phyloP scores from a whole-genome alignment of 441 rosid genomes.

The Pelargonium cotyledonis region DNA sequence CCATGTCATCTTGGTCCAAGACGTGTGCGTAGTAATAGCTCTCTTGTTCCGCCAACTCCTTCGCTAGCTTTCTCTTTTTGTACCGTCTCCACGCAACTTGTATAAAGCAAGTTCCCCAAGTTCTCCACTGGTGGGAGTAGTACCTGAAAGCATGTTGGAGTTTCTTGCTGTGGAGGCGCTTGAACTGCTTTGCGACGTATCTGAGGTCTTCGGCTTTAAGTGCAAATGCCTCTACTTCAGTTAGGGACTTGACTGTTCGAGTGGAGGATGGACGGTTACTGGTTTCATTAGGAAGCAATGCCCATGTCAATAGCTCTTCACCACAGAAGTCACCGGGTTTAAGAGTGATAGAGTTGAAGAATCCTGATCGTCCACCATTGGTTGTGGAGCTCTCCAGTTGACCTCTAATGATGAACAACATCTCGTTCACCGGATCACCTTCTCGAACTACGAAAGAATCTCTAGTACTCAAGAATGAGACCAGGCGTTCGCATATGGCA shows the following conservation, averaged over 20 bases:
- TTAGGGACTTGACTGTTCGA: conserved; percentile 69
- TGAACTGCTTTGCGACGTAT: conserved; percentile 84
- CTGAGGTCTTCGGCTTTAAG: conserved; percentile 85
- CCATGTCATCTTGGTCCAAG: conserved; percentile 21
- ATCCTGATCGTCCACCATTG: conserved; percentile 88
- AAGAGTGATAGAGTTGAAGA: conserved; percentile 65
- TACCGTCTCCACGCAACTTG: conserved; percentile 85
- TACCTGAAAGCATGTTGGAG: conserved; percentile 81
- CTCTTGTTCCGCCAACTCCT: conserved; percentile 30
- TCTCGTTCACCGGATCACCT: conserved; percentile 80
- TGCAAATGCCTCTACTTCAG: conserved; percentile 85
- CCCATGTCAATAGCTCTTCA: conserved; percentile 88
- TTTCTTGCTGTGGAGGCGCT: conserved; percentile 88
- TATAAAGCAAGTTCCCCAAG: conserved; percentile 92
- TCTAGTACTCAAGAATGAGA: conserved; percentile 69
- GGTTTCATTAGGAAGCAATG: conserved; percentile 69
- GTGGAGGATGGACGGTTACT: conserved; percentile 77
- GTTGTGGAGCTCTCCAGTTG: conserved; percentile 89
- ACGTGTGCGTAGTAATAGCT: conserved; percentile 32
- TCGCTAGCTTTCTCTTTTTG: conserved; percentile 53
- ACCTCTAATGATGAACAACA: conserved; percentile 82
- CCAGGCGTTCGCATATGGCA: conserved; percentile 79
- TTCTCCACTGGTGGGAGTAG: conserved; percentile 94
- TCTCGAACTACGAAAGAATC: conserved; percentile 75
- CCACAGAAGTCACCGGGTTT: conserved; percentile 90